phyloP scores from a whole-genome alignment of 2,329 filamentous ascomycete genomes.

The Biscogniauxia mediterranea region DNA sequence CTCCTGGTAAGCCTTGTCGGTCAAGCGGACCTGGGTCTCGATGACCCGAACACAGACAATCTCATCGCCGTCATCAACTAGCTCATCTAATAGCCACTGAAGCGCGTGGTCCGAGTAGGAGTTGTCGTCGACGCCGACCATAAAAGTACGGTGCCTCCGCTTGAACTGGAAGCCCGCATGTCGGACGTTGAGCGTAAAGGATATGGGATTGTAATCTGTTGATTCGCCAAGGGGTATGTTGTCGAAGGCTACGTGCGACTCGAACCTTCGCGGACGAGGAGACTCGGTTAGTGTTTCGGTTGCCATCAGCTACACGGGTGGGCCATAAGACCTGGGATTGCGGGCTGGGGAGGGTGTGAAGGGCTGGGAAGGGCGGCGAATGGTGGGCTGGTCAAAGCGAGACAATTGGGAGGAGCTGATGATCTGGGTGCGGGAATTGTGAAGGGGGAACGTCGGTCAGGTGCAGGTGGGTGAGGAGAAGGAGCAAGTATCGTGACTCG shows the following conservation, averaged over 20 bases:
- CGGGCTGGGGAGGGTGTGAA: conserved; percentile 6
- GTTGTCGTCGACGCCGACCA: conserved; percentile 88
- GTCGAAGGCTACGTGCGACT: conserved; percentile 60
- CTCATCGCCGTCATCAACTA: conserved; percentile 91
- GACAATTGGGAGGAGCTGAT: not conserved
- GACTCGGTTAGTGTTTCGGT: conserved; percentile 34
- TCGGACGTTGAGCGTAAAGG: conserved; percentile 79
- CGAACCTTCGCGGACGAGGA: conserved; percentile 48
- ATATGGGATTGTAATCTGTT: conserved; percentile 59
- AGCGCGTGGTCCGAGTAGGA: conserved; percentile 89
- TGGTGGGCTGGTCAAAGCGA: conserved; percentile 2
- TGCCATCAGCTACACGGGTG: conserved; percentile 26
- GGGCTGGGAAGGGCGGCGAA: conserved; percentile 10
- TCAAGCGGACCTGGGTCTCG: conserved; percentile 72
- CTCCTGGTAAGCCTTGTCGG: conserved; percentile 69
- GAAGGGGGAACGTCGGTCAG: not conserved
- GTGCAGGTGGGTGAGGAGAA: not conserved
- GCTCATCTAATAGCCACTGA: conserved; percentile 87
- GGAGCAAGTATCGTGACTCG: not conserved
- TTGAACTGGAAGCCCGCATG: conserved; percentile 83
- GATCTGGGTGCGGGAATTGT: not conserved
- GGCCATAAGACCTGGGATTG: conserved; percentile 5
- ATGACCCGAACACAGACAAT: conserved; percentile 87
- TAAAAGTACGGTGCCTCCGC: conserved; percentile 80
- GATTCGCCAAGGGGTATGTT: conserved; percentile 57